A percentile compares a stretch with the other conserved stretches of the same genome.
These are phyloP conservation scores for Spiromastix sp. DNA, from an alignment of 2,329 filamentous ascomycete genomes.

Conservation along the genomic window DNA sequence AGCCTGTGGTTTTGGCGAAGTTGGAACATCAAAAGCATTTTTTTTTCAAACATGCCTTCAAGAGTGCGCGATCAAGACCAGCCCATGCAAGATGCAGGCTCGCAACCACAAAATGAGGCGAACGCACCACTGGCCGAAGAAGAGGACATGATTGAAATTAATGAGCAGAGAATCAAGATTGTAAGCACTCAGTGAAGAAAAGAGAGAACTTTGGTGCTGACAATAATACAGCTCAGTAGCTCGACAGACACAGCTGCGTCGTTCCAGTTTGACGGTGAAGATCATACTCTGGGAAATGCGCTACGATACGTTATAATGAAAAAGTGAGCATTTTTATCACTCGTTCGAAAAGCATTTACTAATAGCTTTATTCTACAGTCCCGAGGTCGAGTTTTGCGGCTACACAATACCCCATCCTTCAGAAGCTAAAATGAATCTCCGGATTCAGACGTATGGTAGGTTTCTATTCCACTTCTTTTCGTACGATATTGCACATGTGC, in stretches of 20 bases:
- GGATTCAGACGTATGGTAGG: slow-evolving; percentile 93
- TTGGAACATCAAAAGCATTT: too few species aligned
- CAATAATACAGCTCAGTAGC: slow-evolving; percentile 58
- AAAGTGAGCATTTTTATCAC: slow-evolving; percentile 55
- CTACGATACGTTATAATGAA: slow-evolving; percentile 96
- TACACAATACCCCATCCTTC: slow-evolving; percentile 97
- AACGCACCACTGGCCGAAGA: slow-evolving; percentile 41
- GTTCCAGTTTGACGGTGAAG: slow-evolving; percentile 88
- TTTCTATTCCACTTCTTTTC: slow-evolving; percentile 9
- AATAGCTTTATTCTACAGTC: slow-evolving; percentile 43
- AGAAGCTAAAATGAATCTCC: slow-evolving; percentile 90
- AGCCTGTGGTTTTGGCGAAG: too few species aligned
- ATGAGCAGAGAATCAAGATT: slow-evolving; percentile 50
- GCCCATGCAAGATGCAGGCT: slow-evolving; percentile 29
- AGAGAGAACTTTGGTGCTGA: neutral
- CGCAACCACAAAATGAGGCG: slow-evolving; percentile 17
- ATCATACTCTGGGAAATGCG: slow-evolving; percentile 91
- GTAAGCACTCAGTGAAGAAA: slow-evolving; percentile 31
- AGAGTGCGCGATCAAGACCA: slow-evolving; percentile 32
- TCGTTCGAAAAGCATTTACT: neutral
- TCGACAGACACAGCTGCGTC: slow-evolving; percentile 79
- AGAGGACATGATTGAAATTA: slow-evolving; percentile 27
- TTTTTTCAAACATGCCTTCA: slow-evolving; percentile 29
- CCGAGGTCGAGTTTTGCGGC: slow-evolving; percentile 93
- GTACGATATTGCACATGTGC: neutral